phyloP scores from a whole-genome alignment of 768 basidiomycete species.

The Calocera viscosa region DNA sequence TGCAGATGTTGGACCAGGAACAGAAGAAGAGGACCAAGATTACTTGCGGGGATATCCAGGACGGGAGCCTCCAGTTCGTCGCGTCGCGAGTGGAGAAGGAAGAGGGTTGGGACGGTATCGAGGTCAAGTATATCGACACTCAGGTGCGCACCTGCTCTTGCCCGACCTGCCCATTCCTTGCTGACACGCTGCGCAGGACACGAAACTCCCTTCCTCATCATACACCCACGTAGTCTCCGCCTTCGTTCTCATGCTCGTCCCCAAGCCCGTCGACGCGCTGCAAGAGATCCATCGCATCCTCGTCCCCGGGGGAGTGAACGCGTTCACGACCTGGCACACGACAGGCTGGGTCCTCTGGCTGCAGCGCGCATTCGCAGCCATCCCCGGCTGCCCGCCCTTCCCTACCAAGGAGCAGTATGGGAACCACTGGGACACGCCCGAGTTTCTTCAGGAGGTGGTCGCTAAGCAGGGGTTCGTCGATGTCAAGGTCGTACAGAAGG shows the following conservation, averaged over 20 bases:
- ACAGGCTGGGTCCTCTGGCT: slow-evolving; percentile 10
- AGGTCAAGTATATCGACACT: background rate
- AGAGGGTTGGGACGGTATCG: background rate
- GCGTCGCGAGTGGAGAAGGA: background rate
- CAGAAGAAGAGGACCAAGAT: background rate
- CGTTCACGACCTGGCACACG: slow-evolving; percentile 12
- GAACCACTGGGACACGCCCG: background rate
- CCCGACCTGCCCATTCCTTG: background rate
- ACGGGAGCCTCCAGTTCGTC: background rate
- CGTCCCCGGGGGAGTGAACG: slow-evolving; percentile 11
- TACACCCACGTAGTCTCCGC: background rate
- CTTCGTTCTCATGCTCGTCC: background rate
- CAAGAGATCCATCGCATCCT: slow-evolving; percentile 11
- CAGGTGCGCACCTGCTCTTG: background rate
- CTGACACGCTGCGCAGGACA: background rate
- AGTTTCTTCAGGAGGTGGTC: background rate
- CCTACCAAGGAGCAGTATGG: background rate
- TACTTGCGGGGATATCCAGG: background rate
- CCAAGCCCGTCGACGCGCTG: background rate
- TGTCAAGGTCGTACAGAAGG: background rate
- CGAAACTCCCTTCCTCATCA: background rate
- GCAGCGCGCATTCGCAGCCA: background rate
- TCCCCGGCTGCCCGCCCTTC: slow-evolving; percentile 7
- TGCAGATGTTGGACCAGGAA: background rate
- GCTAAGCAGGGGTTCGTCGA: slow-evolving; percentile 5